Percentiles rank a stretch among this genome's conserved stretches.
Conservation (phyloP, 257 asterid genomes). For the Sherardia arvensis region DNA sequence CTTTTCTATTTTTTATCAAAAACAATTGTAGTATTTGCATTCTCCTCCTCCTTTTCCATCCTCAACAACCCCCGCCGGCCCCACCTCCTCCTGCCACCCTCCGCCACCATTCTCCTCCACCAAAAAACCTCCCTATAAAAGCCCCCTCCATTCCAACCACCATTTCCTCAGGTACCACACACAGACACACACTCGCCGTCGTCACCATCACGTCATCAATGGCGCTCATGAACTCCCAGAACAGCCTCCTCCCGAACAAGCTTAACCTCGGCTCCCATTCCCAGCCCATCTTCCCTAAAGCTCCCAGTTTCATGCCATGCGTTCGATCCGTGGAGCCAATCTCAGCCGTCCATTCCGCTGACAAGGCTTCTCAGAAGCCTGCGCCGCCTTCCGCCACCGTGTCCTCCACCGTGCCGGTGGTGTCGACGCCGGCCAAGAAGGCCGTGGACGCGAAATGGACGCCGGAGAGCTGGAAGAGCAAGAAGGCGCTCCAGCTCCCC, state of each 20-base stretch:
- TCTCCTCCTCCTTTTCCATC: not conserved
- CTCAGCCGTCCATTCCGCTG: slow-evolving; percentile 40
- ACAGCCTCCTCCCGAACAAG: slow-evolving; percentile 31
- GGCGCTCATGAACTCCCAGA: slow-evolving; percentile 34
- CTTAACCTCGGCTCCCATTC: slow-evolving; percentile 19
- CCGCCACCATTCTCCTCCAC: slow-evolving; percentile 10
- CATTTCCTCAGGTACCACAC: slow-evolving; percentile 18
- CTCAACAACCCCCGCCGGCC: not conserved
- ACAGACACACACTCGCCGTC: slow-evolving; percentile 1
- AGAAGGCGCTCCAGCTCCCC: slow-evolving; percentile 47
- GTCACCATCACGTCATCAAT: slow-evolving; percentile 1
- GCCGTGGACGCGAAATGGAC: slow-evolving; percentile 22
- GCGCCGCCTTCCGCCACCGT: slow-evolving; percentile 21
- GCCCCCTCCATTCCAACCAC: slow-evolving; percentile 7
- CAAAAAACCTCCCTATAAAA: slow-evolving; percentile 21
- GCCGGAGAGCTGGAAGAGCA: slow-evolving; percentile 39
- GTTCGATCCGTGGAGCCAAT: slow-evolving; percentile 29
- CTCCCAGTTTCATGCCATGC: slow-evolving; percentile 9
- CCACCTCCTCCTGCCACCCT: no score
- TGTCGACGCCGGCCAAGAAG: slow-evolving; percentile 3
- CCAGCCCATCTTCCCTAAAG: slow-evolving; percentile 8
- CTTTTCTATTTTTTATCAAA: not conserved
- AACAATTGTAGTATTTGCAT: not conserved
- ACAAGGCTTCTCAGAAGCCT: slow-evolving; percentile 24
- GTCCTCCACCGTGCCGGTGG: slow-evolving; percentile 16